Evolutionary conservation across 371 early-diverging fungal species (phyloP).

Genomic region (Actinomortierella wolfii): DNA sequence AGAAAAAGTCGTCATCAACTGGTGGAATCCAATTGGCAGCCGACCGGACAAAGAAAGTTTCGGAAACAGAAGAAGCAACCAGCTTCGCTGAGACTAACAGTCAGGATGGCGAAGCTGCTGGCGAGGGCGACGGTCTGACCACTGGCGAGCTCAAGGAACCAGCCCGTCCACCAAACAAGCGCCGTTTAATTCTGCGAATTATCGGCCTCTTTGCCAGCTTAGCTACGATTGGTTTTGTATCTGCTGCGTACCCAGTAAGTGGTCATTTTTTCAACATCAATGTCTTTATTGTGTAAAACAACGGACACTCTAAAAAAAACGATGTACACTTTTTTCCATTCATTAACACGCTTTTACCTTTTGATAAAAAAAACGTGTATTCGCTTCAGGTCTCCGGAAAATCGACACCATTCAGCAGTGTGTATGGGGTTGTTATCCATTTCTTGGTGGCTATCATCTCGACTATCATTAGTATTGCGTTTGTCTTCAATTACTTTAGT

Average conservation of each 20-base stretch:
- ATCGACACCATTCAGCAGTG: conserved; percentile 29
- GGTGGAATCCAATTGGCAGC: neutral
- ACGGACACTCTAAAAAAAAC: neutral
- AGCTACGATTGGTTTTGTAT: conserved; percentile 15
- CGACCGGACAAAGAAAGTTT: neutral
- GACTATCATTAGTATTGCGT: conserved; percentile 52
- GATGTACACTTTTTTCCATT: neutral
- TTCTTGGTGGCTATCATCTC: conserved; percentile 54
- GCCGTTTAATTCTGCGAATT: conserved; percentile 29
- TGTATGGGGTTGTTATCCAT: conserved; percentile 27
- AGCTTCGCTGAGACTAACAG: neutral
- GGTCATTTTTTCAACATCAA: too few relatives aligned
- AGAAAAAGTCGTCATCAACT: too few relatives aligned
- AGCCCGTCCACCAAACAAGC: conserved; percentile 23
- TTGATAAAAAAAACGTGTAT: neutral
- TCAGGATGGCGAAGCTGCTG: too few relatives aligned
- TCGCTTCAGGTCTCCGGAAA: conserved; percentile 26
- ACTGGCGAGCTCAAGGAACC: too few relatives aligned
- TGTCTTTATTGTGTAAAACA: neutral
- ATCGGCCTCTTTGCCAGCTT: conserved; percentile 26
- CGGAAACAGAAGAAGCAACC: neutral
- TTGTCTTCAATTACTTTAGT: conserved; percentile 50
- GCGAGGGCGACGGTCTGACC: too few relatives aligned
- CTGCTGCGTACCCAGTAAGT: conserved; percentile 39
- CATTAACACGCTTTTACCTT: neutral